Conservation (phyloP, 257 asterid genomes). For the Linaria vulgaris region DNA sequence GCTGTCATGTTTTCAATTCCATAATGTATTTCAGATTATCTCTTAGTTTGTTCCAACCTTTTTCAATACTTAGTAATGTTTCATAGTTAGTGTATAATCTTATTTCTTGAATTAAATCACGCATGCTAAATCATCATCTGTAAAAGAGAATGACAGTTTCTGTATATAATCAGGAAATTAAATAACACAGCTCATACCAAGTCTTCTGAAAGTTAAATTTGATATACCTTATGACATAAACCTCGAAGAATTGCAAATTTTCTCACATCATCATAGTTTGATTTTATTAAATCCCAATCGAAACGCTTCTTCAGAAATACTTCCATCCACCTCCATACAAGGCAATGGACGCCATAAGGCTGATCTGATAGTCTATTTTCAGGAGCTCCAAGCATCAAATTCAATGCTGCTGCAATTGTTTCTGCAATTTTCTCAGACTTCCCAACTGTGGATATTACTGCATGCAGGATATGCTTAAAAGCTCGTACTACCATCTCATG, state of each 20-base stretch:
- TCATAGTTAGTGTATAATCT: background rate
- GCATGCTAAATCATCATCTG: background rate
- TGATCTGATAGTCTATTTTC: slow-evolving; percentile 47
- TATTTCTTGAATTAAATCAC: background rate
- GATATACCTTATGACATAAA: slow-evolving; percentile 82
- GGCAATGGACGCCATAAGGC: slow-evolving; percentile 59
- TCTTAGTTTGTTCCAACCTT: background rate
- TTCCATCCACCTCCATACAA: slow-evolving; percentile 90
- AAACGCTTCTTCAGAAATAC: slow-evolving; percentile 80
- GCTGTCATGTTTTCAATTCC: background rate
- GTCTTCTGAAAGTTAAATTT: slow-evolving; percentile 23
- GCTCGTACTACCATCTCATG: slow-evolving; percentile 97
- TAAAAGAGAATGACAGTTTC: slow-evolving; percentile 10
- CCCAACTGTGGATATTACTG: slow-evolving; percentile 73
- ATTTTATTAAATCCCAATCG: slow-evolving; percentile 68
- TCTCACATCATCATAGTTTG: slow-evolving; percentile 71
- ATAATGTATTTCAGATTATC: background rate
- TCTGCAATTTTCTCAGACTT: slow-evolving; percentile 69
- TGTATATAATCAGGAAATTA: slow-evolving; percentile 14
- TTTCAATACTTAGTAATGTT: slow-evolving; percentile 10
- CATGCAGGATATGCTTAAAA: slow-evolving; percentile 89
- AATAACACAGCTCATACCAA: slow-evolving; percentile 12
- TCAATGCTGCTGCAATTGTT: slow-evolving; percentile 74
- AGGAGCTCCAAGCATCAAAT: slow-evolving; percentile 90
- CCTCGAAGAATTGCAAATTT: slow-evolving; percentile 92